These are phyloP conservation scores for Aphanomyces astaci DNA, from an alignment of 352 stramenopile genomes.

Conservation along the genomic window DNA sequence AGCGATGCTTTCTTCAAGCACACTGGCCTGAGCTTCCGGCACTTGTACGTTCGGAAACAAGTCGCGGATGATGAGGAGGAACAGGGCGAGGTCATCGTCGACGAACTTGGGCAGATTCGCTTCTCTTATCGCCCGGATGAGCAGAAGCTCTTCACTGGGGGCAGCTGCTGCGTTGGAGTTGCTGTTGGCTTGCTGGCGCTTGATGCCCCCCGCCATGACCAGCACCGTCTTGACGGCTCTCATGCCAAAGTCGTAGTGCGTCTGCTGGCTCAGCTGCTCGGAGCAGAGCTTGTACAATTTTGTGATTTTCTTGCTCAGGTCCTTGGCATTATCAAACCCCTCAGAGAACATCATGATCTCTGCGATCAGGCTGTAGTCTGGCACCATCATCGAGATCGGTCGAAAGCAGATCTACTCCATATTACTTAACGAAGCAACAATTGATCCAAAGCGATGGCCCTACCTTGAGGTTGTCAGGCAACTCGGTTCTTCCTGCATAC, in stretches of 20 bases:
- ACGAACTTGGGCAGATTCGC: constrained; percentile 89
- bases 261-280: constrained; percentile 76
- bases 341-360: constrained; percentile 80
- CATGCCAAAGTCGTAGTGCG: constrained; percentile 87
- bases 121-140: constrained; percentile 92
- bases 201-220: constrained; percentile 63
- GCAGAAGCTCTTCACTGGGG: constrained; percentile 35
- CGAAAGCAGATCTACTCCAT: constrained; percentile 52
- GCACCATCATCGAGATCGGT: constrained; percentile 84
- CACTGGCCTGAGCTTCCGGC: constrained; percentile 3
- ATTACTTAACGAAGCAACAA: no score
- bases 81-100: constrained; percentile 81
- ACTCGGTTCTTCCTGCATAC: constrained; percentile 66
- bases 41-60: constrained; percentile 55
- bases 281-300: constrained; percentile 79
- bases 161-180: neutral
- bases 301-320: constrained; percentile 57
- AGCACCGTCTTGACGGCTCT: constrained; percentile 75
- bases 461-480: constrained; percentile 80
- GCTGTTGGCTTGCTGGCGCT: constrained; percentile 29
- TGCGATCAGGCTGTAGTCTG: constrained; percentile 74
- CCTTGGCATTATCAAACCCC: constrained; percentile 59
- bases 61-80: constrained; percentile 83
- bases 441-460: no score
- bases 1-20: constrained; percentile 5